Evolutionary conservation across 2,329 filamentous ascomycete species (phyloP), one percentile per base, ranked within the genome.

Genomic region (Rhynchosporium graminicola): DNA sequence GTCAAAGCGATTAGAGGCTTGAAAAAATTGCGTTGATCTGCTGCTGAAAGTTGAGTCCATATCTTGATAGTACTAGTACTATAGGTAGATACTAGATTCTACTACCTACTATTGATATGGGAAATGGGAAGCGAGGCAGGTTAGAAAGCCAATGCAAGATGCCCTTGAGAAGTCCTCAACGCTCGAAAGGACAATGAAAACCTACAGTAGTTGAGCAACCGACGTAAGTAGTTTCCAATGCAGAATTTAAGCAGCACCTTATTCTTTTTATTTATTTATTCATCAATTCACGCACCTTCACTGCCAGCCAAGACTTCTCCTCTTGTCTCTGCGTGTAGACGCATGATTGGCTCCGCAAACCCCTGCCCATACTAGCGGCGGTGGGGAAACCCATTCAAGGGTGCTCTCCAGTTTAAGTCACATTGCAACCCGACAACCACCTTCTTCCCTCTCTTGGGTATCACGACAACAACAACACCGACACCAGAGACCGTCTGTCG

Each of bases 401-500:
- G 59, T 56, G 36, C 48, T 47, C 20, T 20, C 20, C 20, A 20
- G 20, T 20, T 36, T 45, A 60, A 60, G 40, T 57, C 50, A 60
- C 45, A 51, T 42, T 36, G 33, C 33, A 36, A 10, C 33, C 33
- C 33, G 9, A 36, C 36, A 40, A 33, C 15, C 42, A 47, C 38
- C 59, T 36, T 36, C 45, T 51, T 13, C 26, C 28, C 50, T 56
- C 26, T 61, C 56, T 56, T 50, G 10, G 51, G 31, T n/a, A 31
- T 46, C 54, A 51, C 60, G 47, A 59, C 57, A 57, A 62, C 60
- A 62, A 62, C 60, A 46, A 33, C 43, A 58, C 31, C 57, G 26
- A 54, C 9, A 6, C 9, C 33, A 10, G 40, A 12, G 10, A 36
- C 46, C 57, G 26, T n/a, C 36, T 26, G 57, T 20, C 55, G 40